Conservation (phyloP, 805 yeast species). For the Saturnispora besseyi region DNA sequence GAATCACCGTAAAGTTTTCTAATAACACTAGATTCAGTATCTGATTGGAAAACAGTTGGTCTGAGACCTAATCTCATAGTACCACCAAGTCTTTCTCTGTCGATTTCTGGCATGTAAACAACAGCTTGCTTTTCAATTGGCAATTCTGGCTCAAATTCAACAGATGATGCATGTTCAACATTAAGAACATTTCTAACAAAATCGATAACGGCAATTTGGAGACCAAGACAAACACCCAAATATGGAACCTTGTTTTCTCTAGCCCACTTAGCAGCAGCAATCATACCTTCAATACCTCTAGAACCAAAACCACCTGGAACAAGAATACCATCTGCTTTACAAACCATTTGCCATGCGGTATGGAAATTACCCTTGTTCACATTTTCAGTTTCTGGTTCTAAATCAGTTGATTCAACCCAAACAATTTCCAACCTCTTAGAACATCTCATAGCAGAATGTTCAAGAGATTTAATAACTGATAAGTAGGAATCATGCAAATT, state of each 20-base stretch:
- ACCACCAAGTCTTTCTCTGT: slow-evolving; percentile 93
- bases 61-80: slow-evolving; percentile 98
- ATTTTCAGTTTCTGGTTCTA: slow-evolving; percentile 65
- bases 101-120: slow-evolving; percentile 97
- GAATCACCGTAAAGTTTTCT: slow-evolving; percentile 71
- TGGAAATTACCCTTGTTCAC: slow-evolving; percentile 70
- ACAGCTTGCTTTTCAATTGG: slow-evolving; percentile 64
- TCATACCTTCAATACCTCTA: slow-evolving; percentile 98
- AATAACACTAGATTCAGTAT: slow-evolving; percentile 51
- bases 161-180: slow-evolving; percentile 58
- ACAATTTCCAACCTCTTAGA: slow-evolving; percentile 73
- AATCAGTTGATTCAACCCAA: slow-evolving; percentile 93
- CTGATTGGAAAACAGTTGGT: slow-evolving; percentile 69
- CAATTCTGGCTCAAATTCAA: slow-evolving; percentile 66
- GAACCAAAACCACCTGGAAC: slow-evolving; percentile 98
- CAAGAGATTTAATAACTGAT: slow-evolving; percentile 90
- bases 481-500: slow-evolving; percentile 90
- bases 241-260: slow-evolving; percentile 90
- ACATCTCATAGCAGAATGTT: slow-evolving; percentile 90
- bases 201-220: slow-evolving; percentile 95
- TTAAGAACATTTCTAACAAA: slow-evolving; percentile 77
- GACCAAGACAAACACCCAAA: slow-evolving; percentile 94
- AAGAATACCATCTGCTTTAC: slow-evolving; percentile 91
- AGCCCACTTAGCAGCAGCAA: slow-evolving; percentile 96
- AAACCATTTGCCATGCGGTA: slow-evolving; percentile 89